Conservation (phyloP, 129 eudicot species). For the Arctium lappa region DNA sequence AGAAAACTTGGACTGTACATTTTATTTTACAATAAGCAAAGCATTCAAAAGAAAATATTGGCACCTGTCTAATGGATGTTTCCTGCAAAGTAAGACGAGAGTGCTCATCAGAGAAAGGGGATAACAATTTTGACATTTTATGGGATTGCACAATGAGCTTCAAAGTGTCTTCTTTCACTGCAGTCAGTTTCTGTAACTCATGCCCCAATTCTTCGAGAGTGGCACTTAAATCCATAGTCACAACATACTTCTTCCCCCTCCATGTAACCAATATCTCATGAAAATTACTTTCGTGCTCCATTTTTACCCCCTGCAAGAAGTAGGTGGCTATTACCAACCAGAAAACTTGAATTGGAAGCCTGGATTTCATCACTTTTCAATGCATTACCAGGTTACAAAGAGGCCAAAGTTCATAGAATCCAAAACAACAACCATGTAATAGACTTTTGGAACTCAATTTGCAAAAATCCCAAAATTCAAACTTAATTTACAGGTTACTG, state of each 20-base stretch:
- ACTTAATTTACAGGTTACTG: background rate
- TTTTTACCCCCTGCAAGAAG: conserved; percentile 32
- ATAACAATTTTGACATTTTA: conserved; percentile 57
- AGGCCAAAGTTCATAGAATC: background rate
- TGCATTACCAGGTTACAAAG: background rate
- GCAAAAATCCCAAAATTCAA: background rate
- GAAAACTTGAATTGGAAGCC: conserved; percentile 2
- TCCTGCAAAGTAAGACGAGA: conserved; percentile 51
- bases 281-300: conserved; percentile 46
- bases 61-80: conserved; percentile 56
- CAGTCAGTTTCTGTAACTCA: conserved; percentile 62
- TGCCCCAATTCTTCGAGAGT: conserved; percentile 64
- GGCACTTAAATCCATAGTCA: conserved; percentile 49
- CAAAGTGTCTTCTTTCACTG: conserved; percentile 71
- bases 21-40: background rate
- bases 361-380: background rate
- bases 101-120: conserved; percentile 74
- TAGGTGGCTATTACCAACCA: background rate
- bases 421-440: background rate
- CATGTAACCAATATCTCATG: conserved; percentile 51
- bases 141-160: conserved; percentile 62
- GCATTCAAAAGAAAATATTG: background rate
- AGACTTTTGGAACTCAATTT: background rate
- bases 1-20: background rate
- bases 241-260: conserved; percentile 64